Conservation (phyloP, 768 basidiomycete genomes). For the Amanita polypyramis region DNA sequence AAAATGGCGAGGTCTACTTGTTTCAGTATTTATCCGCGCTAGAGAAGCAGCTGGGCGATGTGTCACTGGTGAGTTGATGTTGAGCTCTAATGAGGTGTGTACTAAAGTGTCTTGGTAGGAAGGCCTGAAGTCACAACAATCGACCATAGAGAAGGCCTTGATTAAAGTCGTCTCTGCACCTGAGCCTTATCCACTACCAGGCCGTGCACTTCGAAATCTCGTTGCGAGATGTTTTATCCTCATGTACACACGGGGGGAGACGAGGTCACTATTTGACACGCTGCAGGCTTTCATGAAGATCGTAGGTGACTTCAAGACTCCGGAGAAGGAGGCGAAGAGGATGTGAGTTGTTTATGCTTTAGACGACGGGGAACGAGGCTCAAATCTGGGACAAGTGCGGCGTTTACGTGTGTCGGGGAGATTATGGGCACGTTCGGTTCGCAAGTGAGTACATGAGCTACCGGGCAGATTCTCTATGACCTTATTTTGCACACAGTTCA, state of each 20-base stretch:
- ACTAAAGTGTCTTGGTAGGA: constrained; percentile 31
- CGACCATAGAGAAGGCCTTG: constrained; percentile 49
- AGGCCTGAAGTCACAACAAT: constrained; percentile 54
- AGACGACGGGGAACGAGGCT: neutral
- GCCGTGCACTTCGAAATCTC: constrained; percentile 74
- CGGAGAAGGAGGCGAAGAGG: constrained; percentile 51
- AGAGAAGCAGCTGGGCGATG: constrained; percentile 44
- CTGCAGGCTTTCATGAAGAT: constrained; percentile 69
- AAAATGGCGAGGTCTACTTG: constrained; percentile 73
- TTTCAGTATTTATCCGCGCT: constrained; percentile 74
- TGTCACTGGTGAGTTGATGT: constrained; percentile 37
- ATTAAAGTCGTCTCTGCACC: constrained; percentile 59
- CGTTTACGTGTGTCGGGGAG: constrained; percentile 82
- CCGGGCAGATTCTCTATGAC: neutral
- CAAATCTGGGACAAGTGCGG: constrained; percentile 41
- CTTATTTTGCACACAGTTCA: constrained; percentile 44
- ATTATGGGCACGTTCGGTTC: constrained; percentile 78
- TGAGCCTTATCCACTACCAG: constrained; percentile 69
- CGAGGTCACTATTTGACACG: constrained; percentile 79
- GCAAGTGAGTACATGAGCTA: constrained; percentile 44
- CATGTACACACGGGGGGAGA: constrained; percentile 74
- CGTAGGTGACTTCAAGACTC: constrained; percentile 58
- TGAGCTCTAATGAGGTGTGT: neutral
- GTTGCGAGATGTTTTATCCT: constrained; percentile 67
- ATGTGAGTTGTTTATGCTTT: constrained; percentile 38